phyloP scores from a whole-genome alignment of 1,139 yeast species.

The Candida sp. region DNA sequence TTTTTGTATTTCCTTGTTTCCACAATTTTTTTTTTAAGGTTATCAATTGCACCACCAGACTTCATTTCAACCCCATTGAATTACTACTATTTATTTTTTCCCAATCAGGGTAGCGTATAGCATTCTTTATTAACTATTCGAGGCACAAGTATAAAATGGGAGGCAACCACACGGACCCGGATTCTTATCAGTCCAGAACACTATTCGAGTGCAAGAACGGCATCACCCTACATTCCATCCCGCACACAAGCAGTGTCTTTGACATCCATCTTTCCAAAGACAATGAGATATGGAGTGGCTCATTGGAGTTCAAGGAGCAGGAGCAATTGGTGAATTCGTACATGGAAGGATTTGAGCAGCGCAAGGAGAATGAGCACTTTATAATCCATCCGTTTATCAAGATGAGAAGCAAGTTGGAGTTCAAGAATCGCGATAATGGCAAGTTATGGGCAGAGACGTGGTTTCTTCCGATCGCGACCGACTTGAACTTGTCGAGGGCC shows the following conservation, averaged over 20 bases:
- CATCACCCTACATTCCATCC: constrained; percentile 1
- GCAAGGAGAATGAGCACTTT: not conserved
- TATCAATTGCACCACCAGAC: too few species aligned
- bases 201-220: not conserved
- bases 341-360: constrained; percentile 6
- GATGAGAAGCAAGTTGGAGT: constrained; percentile 38
- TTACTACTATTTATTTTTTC: too few species aligned
- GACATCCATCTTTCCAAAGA: constrained; percentile 17
- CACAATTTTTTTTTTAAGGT: too few species aligned
- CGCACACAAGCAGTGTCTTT: constrained; percentile 21
- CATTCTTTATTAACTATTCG: not conserved
- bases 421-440: constrained; percentile 29
- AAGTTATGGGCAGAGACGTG: constrained; percentile 45
- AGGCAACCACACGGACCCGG: not conserved
- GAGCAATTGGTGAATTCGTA: constrained; percentile 21
- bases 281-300: constrained; percentile 39
- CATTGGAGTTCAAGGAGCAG: constrained; percentile 35
- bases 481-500: not conserved
- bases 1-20: too few species aligned
- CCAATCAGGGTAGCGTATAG: not conserved
- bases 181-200: not conserved
- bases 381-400: constrained; percentile 24
- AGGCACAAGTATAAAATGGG: not conserved
- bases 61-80: too few species aligned
- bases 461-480: constrained; percentile 35